Base-by-base conservation (phyloP, 768 basidiomycete genomes). In the Lentinula sp. region DNA sequence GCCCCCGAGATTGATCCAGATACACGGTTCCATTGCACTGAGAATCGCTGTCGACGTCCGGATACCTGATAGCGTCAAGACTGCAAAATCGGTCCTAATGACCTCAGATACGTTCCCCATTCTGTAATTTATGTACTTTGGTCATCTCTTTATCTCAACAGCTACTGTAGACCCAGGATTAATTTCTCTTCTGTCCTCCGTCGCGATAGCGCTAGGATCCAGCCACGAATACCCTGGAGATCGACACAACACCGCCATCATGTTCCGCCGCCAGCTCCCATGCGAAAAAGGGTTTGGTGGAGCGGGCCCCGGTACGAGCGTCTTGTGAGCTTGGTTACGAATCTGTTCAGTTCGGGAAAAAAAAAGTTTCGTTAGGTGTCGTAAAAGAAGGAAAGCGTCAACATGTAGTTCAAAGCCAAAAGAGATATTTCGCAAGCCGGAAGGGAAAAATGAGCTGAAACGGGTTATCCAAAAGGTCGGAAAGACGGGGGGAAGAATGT, bases 281-380 rank as follows among this genome's bases (percentile, higher is more conserved):
- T 91, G 89, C 46, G 89, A 87, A 73, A 95, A 98, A 21, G 94
- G 93, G 68, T 96, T 98, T 1, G 88, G 80, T 32, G 91, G 89
- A 3, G 86, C 71, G 1, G 84, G 76, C 3, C 84, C 86, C 23
- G 85, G 80, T 32, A 83, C 76, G 51, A 94, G 74, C 32, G 80
- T 78, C 65, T 85, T 87, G 70, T 93, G 89, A 16, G 91, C 91
- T 72, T 89, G 86, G 65, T 89, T 91, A 61, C 95, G 86, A 65
- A 96, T 93, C 89, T 93, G 69, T 61, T 52, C 57, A 46, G 55
- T 49, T 61, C 21, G 9, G 9, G 23, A 43, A 43, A n/a, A 48
- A 48, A 48, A 48, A 48, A 18, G 21, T 15, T 39, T 39, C 37
- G 28, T 39, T 8, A 43, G 46, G 2, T 48, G 46, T 48, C 46